Conservation (phyloP, 768 basidiomycete genomes). For the Hygrocybe coccinea region DNA sequence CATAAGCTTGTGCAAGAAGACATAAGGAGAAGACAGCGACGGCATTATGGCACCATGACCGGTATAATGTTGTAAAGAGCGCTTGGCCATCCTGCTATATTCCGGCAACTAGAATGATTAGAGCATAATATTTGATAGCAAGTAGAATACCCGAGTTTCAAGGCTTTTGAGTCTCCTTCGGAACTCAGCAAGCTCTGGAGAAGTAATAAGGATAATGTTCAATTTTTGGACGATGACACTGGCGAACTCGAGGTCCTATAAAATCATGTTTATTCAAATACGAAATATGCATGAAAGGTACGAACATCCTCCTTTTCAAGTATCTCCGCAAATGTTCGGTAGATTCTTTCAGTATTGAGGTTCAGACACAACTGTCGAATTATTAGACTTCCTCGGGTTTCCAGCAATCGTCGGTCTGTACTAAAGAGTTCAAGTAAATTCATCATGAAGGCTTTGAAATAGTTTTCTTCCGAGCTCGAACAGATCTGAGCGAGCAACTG, state of each 20-base stretch:
- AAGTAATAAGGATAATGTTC: conserved; percentile 93
- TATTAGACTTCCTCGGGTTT: conserved; percentile 90
- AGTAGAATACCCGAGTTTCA: conserved; percentile 72
- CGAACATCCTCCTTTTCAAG: conserved; percentile 94
- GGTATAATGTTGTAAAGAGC: conserved; percentile 87
- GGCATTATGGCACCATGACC: conserved; percentile 98
- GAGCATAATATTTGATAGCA: neutral
- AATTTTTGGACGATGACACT: conserved; percentile 97
- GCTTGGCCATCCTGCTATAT: conserved; percentile 90
- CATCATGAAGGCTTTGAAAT: conserved; percentile 94
- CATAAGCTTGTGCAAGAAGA: conserved; percentile 94
- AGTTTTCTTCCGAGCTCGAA: conserved; percentile 89
- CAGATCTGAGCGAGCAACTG: conserved; percentile 97
- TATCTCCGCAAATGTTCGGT: conserved; percentile 93
- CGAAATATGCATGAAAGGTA: conserved; percentile 1
- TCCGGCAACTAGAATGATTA: neutral
- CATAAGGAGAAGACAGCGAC: conserved; percentile 96
- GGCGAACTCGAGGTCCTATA: conserved; percentile 95
- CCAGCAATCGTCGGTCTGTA: conserved; percentile 85
- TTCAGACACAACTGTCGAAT: conserved; percentile 92
- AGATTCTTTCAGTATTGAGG: conserved; percentile 92
- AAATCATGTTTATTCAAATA: conserved; percentile 3
- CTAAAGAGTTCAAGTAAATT: conserved; percentile 93
- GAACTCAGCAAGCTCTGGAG: conserved; percentile 93
- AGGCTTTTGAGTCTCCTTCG: conserved; percentile 87